Evolutionary conservation across 1,139 yeast species (phyloP).

Genomic region (Yamadazyma sp.): DNA sequence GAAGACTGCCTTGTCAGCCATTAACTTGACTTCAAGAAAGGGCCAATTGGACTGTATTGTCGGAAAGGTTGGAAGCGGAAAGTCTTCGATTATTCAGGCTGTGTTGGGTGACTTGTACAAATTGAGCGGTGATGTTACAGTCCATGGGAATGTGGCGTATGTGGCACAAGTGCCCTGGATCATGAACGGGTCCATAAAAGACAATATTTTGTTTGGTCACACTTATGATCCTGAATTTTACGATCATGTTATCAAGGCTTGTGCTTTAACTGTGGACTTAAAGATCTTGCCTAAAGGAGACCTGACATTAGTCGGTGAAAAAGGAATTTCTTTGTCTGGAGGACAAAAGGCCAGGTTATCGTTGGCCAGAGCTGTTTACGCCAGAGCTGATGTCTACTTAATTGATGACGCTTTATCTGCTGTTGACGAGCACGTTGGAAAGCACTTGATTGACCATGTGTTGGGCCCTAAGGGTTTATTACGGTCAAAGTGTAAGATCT

Average conservation of each 20-base stretch:
- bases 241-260: constrained; percentile 76
- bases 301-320: constrained; percentile 90
- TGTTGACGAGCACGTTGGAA: constrained; percentile 93
- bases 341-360: constrained; percentile 96
- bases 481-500: constrained; percentile 69
- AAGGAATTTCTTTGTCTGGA: constrained; percentile 93
- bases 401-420: constrained; percentile 83
- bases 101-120: constrained; percentile 84
- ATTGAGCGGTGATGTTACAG: constrained; percentile 68
- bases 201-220: constrained; percentile 87
- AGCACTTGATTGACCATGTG: constrained; percentile 52
- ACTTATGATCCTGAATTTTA: constrained; percentile 80
- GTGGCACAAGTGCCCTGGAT: constrained; percentile 94
- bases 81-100: constrained; percentile 82
- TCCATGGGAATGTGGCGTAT: constrained; percentile 83
- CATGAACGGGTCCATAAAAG: constrained; percentile 89
- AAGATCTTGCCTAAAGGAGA: constrained; percentile 85
- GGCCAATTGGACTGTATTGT: constrained; percentile 87
- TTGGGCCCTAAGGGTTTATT: constrained; percentile 82
- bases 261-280: constrained; percentile 84
- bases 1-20: constrained; percentile 73
- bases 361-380: constrained; percentile 91
- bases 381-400: constrained; percentile 88
- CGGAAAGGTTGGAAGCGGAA: constrained; percentile 93
- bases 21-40: constrained; percentile 68